phyloP scores from a whole-genome alignment of 495 filamentous ascomycete genomes.

The Penicillium diatomitis region DNA sequence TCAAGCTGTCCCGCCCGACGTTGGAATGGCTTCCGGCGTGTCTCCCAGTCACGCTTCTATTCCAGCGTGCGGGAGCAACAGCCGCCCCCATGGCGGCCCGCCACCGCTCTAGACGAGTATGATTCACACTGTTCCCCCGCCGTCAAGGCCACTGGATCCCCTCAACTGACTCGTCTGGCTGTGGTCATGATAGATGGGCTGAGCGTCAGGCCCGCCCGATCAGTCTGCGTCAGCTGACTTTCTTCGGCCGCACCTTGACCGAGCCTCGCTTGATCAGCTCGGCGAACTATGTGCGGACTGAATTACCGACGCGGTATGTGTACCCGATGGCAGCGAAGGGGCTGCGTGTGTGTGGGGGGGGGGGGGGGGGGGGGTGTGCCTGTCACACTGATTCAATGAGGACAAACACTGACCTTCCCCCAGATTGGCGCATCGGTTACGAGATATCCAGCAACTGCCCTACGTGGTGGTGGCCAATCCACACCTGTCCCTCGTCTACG shows the following conservation, averaged over 20 bases:
- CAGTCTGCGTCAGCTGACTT: constrained; percentile 83
- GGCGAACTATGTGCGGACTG: constrained; percentile 93
- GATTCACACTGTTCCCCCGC: constrained; percentile 3
- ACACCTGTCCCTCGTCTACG: constrained; percentile 89
- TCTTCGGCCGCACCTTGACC: constrained; percentile 86
- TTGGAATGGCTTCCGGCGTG: constrained; percentile 19
- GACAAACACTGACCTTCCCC: background rate
- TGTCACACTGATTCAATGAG: too few species aligned
- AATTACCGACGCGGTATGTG: constrained; percentile 76
- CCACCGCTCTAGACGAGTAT: constrained; percentile 81
- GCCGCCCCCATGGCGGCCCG: constrained; percentile 67
- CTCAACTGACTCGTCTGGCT: background rate
- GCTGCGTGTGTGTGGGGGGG: background rate
- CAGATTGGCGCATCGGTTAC: constrained; percentile 87
- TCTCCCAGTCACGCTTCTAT: constrained; percentile 16
- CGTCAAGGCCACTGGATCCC: background rate
- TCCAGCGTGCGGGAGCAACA: constrained; percentile 19
- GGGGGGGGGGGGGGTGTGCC: too few species aligned
- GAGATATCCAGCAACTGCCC: constrained; percentile 93
- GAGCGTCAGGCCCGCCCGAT: constrained; percentile 77
- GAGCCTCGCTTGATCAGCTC: constrained; percentile 84
- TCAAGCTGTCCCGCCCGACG: constrained; percentile 26
- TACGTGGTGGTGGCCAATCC: constrained; percentile 95
- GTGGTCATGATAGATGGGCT: constrained; percentile 57
- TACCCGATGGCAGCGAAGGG: background rate